Percentiles rank a stretch among this genome's conserved stretches.
These are phyloP conservation scores for Yamagishiella unicocca DNA, from an alignment of 139 green algal genomes.

Conservation along the genomic window DNA sequence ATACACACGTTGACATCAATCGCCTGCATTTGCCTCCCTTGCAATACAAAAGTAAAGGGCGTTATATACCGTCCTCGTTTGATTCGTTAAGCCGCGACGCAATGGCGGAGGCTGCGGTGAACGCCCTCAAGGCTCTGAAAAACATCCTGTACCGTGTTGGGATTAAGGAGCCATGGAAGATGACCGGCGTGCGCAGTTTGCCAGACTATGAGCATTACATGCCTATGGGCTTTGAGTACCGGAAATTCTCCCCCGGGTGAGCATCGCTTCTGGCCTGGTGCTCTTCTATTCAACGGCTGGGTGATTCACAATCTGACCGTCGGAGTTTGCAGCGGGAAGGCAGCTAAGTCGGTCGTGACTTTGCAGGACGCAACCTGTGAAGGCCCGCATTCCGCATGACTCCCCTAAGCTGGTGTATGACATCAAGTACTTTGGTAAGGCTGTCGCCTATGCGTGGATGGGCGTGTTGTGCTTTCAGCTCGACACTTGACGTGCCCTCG, in stretches of 20 bases:
- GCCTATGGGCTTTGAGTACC: conserved; percentile 53
- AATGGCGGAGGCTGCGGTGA: conserved; percentile 26
- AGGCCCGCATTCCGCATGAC: conserved; percentile 73
- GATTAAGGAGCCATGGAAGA: conserved; percentile 64
- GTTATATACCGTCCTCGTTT: too few relatives aligned
- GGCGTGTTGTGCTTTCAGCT: too few relatives aligned
- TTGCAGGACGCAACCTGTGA: conserved; percentile 74
- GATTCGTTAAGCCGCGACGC: too few relatives aligned
- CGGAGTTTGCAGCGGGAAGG: too few relatives aligned
- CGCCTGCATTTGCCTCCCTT: too few relatives aligned
- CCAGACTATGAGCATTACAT: conserved; percentile 64
- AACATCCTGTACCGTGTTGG: conserved; percentile 34
- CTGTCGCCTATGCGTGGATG: background rate
- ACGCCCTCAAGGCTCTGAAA: conserved; percentile 3
- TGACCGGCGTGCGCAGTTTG: conserved; percentile 57
- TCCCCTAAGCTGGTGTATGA: conserved; percentile 75
- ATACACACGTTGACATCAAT: too few relatives aligned
- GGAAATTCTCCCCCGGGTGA: conserved; percentile 61
- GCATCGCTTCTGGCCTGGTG: background rate
- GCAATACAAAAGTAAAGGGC: too few relatives aligned
- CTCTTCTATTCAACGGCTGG: too few relatives aligned
- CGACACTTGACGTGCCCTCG: background rate
- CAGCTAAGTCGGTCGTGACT: too few relatives aligned
- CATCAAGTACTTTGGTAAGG: conserved; percentile 83
- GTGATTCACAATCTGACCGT: too few relatives aligned